Base-by-base conservation (phyloP, 1,139 yeast species). In the Zygosaccharomyces sapae region DNA sequence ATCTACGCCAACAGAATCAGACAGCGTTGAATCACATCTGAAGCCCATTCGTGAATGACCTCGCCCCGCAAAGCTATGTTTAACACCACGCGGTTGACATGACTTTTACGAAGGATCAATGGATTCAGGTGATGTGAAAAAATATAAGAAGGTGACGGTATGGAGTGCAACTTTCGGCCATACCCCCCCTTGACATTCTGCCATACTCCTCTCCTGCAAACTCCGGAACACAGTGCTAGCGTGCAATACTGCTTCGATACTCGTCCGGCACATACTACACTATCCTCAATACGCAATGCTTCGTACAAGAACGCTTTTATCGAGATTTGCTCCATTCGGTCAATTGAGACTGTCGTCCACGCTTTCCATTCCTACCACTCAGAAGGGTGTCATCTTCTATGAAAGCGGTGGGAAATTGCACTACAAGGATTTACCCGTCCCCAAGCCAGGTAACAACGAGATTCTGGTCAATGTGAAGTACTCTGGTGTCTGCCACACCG, bases 221-320 rank as follows among this genome's bases (percentile, higher is more conserved):
- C n/a, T n/a, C n/a, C n/a, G n/a, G n/a, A n/a, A n/a, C n/a, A n/a
- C n/a, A n/a, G n/a, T n/a, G n/a, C n/a, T n/a, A n/a, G n/a, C n/a
- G n/a, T n/a, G n/a, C n/a, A n/a, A n/a, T n/a, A n/a, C n/a, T n/a
- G n/a, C n/a, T n/a, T n/a, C n/a, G n/a, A n/a, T n/a, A n/a, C n/a
- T n/a, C n/a, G n/a, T n/a, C n/a, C n/a, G n/a, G n/a, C n/a, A n/a
- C n/a, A n/a, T n/a, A n/a, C n/a, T n/a, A n/a, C n/a, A n/a, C n/a
- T n/a, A n/a, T n/a, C n/a, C n/a, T n/a, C n/a, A n/a, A n/a, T 7
- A 13, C 18, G 8, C 34, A 8, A 31, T 63, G 72, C 80, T 61
- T 85, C 80, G 66, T 84, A 83, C 37, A 80, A 84, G 83, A 76
- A 79, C 63, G 83, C 84, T 65, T 84, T 80, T 66, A 78, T 84